Evolutionary conservation across 1,284 basidiomycete genomes (phyloP), one percentile per base, ranked within the genome.

Genomic region (Ganoderma resinaceum): DNA sequence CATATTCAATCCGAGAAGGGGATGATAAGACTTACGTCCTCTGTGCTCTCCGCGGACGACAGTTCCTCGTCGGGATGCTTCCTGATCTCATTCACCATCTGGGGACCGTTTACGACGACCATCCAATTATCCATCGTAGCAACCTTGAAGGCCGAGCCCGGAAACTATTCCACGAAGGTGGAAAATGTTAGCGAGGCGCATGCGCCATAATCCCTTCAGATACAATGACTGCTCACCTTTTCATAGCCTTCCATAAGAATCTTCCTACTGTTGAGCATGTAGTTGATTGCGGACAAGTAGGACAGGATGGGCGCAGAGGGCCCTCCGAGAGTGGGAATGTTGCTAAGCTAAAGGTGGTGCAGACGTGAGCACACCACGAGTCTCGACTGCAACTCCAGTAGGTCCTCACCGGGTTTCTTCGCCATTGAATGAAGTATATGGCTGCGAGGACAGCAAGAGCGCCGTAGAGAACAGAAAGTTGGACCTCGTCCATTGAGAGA

Each of bases 51-150:
- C n/a, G n/a, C n/a, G n/a, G n/a, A n/a, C n/a, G n/a, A n/a, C n/a
- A n/a, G n/a, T n/a, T n/a, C n/a, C n/a, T n/a, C n/a, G n/a, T n/a
- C n/a, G n/a, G n/a, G n/a, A n/a, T n/a, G n/a, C n/a, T n/a, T n/a
- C n/a, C 38, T 40, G 38, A 40, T 7, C 38, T 40, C 38, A 14
- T 40, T 11, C 7, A 40, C 68, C 66, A 61, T 62, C 40, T 66
- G 55, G 52, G 61, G 70, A 16, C 71, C 72, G 31, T 38, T 71
- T 31, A 73, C 72, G 11, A 79, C 55, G 23, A 80, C 73, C 3
- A 75, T 63, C 77, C 77, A 79, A 49, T 72, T 68, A 23, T 80
- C 78, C 49, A 79, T 72, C 70, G 78, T 76, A 0, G 83, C 78
- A 20, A 84, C 73, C 74, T 78, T 81, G 72, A 82, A 71, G 42